phyloP scores from a whole-genome alignment of 1,139 yeast species.

The Hansenula sp. region DNA sequence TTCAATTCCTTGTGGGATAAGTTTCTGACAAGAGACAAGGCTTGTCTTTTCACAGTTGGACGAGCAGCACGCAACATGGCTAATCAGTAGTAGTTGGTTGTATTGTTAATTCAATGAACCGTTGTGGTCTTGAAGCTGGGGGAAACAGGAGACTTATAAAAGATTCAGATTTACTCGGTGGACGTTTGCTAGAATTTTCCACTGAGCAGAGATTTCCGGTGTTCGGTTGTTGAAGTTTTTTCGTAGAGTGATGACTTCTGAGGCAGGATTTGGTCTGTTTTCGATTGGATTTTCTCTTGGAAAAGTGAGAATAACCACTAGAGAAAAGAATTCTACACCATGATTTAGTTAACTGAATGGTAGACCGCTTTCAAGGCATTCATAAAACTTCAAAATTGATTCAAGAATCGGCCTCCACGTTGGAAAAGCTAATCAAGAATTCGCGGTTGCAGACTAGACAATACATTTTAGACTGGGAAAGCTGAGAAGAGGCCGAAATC shows the following conservation, averaged over 20 bases:
- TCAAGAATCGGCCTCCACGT: too few relatives aligned
- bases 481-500: too few relatives aligned
- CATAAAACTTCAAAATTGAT: too few relatives aligned
- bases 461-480: too few relatives aligned
- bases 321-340: too few relatives aligned
- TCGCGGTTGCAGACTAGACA: too few relatives aligned
- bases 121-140: neutral
- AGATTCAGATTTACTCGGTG: neutral
- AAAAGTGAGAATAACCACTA: too few relatives aligned
- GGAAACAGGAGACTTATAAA: neutral
- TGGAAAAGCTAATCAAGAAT: too few relatives aligned
- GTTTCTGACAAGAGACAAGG: conserved; percentile 46
- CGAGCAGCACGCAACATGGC: conserved; percentile 56
- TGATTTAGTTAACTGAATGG: too few relatives aligned
- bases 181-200: conserved; percentile 14
- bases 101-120: neutral
- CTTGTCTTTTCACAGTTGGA: conserved; percentile 40
- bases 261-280: too few relatives aligned
- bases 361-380: too few relatives aligned
- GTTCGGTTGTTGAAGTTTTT: conserved; percentile 1
- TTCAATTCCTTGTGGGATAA: conserved; percentile 91
- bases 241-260: neutral
- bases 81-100: neutral
- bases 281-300: too few relatives aligned
- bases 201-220: neutral